phyloP scores from a whole-genome alignment of 2,329 filamentous ascomycete species.

The Magnaporthiopsis poae region DNA sequence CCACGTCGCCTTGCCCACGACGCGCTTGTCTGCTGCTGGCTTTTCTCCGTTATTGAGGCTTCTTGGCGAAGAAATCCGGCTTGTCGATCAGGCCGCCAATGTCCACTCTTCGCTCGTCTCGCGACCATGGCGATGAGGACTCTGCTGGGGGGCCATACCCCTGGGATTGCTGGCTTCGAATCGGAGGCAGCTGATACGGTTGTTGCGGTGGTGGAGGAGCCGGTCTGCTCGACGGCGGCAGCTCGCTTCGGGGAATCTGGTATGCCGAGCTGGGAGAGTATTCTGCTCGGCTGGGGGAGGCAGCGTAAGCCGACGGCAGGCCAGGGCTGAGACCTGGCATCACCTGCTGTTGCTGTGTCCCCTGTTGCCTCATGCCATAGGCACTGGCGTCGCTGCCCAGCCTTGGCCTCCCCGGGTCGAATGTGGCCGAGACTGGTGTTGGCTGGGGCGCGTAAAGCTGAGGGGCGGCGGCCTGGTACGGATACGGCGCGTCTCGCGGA shows the following conservation, averaged over 20 bases:
- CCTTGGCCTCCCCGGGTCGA: constrained; percentile 35
- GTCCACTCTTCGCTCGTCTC: constrained; percentile 48
- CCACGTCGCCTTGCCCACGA: background rate
- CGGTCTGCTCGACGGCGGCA: constrained; percentile 25
- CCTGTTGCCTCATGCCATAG: constrained; percentile 18
- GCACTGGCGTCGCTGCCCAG: constrained; percentile 21
- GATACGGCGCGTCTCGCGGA: constrained; percentile 31
- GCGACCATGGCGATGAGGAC: constrained; percentile 11
- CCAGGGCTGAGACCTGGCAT: constrained; percentile 31
- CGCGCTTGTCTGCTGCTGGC: background rate
- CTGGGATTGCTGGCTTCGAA: constrained; percentile 29
- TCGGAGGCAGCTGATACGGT: constrained; percentile 39
- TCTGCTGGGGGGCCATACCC: constrained; percentile 12
- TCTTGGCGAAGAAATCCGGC: constrained; percentile 28
- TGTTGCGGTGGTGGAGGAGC: constrained; percentile 18
- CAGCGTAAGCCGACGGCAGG: constrained; percentile 34
- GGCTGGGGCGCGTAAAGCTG: constrained; percentile 27
- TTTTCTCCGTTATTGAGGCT: background rate
- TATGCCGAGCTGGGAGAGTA: constrained; percentile 36
- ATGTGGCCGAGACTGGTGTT: constrained; percentile 36
- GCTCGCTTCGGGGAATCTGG: constrained; percentile 44
- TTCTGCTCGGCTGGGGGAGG: constrained; percentile 34
- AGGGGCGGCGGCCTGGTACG: constrained; percentile 22
- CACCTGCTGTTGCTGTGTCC: constrained; percentile 20
- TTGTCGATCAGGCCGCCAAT: constrained; percentile 54